Evolutionary conservation across 1,139 yeast species (phyloP).

Genomic region (Pneumocystis oryctolagi): DNA sequence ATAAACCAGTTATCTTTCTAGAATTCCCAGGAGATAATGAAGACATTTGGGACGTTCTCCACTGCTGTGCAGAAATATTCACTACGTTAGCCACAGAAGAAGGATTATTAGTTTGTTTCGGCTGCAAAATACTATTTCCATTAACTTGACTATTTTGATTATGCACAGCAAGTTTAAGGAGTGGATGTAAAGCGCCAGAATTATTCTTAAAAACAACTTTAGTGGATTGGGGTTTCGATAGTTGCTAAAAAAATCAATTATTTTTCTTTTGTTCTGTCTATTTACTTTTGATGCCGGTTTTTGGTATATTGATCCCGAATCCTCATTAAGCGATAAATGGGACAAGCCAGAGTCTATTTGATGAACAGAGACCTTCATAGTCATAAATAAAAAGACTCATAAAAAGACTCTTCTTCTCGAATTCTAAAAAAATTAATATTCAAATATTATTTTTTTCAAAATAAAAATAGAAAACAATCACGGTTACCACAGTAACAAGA

Average conservation of each 20-base stretch:
- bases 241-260: not conserved
- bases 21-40: constrained; percentile 16
- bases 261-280: not conserved
- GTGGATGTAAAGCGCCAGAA: constrained; percentile 17
- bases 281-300: not conserved
- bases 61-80: constrained; percentile 18
- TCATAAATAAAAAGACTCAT: not conserved
- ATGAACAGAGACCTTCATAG: not conserved
- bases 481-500: not conserved
- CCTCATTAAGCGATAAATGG: not conserved
- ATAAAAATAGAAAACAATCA: not conserved
- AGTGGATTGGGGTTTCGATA: not conserved
- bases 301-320: not conserved
- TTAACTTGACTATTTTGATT: constrained; percentile 19
- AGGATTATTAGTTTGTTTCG: not conserved
- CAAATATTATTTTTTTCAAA: not conserved
- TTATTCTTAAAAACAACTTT: not conserved
- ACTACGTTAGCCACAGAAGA: constrained; percentile 10
- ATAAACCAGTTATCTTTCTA: constrained; percentile 8
- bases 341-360: not conserved
- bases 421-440: not conserved
- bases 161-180: constrained; percentile 21
- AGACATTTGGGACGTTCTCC: constrained; percentile 16
- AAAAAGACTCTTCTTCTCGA: not conserved
- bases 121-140: constrained; percentile 4